A percentile compares a stretch with the other conserved stretches of the same genome.
These are phyloP conservation scores for Xylariomycetidae sp. DNA, from an alignment of 2,329 filamentous ascomycete species.

Conservation along the genomic window DNA sequence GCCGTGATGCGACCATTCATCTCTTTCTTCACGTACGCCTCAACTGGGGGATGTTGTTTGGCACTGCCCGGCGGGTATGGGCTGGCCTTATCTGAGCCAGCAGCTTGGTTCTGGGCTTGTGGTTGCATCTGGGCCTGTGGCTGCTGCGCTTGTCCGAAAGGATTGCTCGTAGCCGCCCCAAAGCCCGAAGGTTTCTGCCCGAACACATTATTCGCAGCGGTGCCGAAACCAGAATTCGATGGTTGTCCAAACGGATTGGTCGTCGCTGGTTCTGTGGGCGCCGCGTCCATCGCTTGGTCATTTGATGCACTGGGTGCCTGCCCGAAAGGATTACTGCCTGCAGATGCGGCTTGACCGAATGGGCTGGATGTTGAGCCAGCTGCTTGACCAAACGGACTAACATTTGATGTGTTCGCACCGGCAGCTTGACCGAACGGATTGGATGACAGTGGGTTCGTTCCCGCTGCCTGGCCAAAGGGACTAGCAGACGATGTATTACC, in stretches of 20 bases:
- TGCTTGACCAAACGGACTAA: too few species aligned
- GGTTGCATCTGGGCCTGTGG: conserved; percentile 13
- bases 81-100: conserved; percentile 9
- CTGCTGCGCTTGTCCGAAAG: conserved; percentile 18
- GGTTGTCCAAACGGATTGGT: conserved; percentile 24
- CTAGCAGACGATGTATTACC: conserved; percentile 2
- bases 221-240: conserved; percentile 10
- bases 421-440: conserved; percentile 18
- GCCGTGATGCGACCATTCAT: conserved; percentile 42
- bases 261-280: conserved; percentile 9
- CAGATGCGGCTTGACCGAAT: conserved; percentile 23
- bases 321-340: conserved; percentile 21
- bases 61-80: conserved; percentile 42
- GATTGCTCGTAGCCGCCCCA: conserved; percentile 12
- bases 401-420: not conserved
- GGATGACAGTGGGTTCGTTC: conserved; percentile 26
- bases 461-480: conserved; percentile 33
- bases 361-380: conserved; percentile 17
- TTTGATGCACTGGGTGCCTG: conserved; percentile 12
- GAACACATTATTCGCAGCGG: conserved; percentile 23
- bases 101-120: conserved; percentile 8
- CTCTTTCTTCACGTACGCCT: conserved; percentile 38
- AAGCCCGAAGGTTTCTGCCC: conserved; percentile 18
- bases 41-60: conserved; percentile 39
- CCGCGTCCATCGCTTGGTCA: conserved; percentile 6